Conservation (phyloP, 805 yeast species). For the Wickerhamiella hasegawae region DNA sequence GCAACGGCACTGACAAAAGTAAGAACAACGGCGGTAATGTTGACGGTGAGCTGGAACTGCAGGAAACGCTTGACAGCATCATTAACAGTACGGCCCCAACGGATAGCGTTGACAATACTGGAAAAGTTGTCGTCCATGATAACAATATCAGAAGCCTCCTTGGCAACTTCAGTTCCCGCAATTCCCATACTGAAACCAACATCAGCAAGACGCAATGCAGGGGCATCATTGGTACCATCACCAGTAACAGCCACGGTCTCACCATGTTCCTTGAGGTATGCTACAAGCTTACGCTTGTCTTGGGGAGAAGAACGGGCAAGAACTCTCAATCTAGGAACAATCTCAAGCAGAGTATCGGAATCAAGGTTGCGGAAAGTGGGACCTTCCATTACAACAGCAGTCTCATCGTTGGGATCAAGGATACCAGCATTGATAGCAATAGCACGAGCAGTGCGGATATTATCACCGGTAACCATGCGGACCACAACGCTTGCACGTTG, state of each 20-base stretch:
- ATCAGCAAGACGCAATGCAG: slow-evolving; percentile 90
- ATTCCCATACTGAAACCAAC: slow-evolving; percentile 99
- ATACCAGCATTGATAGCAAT: slow-evolving; percentile 82
- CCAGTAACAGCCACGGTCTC: slow-evolving; percentile 99
- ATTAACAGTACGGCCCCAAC: slow-evolving; percentile 97
- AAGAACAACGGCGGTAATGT: slow-evolving; percentile 86
- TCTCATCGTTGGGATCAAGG: slow-evolving; percentile 31
- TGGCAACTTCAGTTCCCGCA: slow-evolving; percentile 95
- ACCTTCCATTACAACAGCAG: slow-evolving; percentile 74
- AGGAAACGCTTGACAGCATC: slow-evolving; percentile 87
- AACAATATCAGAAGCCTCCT: slow-evolving; percentile 90
- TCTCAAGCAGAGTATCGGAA: slow-evolving; percentile 34
- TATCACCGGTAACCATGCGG: slow-evolving; percentile 98
- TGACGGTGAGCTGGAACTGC: slow-evolving; percentile 93
- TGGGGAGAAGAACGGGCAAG: slow-evolving; percentile 93
- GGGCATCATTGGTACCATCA: slow-evolving; percentile 98
- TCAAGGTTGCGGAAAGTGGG: slow-evolving; percentile 65
- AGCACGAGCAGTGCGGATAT: slow-evolving; percentile 77
- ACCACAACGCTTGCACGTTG: slow-evolving; percentile 85
- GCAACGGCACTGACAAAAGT: slow-evolving; percentile 92
- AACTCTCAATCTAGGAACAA: slow-evolving; percentile 66
- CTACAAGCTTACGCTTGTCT: slow-evolving; percentile 78
- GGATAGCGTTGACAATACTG: slow-evolving; percentile 89
- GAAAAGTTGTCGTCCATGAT: slow-evolving; percentile 89
- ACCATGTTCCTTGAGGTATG: slow-evolving; percentile 57